A percentile compares a stretch with the other conserved stretches of the same genome.
These are phyloP conservation scores for Talaromyces sp. DNA, from an alignment of 2,329 filamentous ascomycete genomes.

Conservation along the genomic window DNA sequence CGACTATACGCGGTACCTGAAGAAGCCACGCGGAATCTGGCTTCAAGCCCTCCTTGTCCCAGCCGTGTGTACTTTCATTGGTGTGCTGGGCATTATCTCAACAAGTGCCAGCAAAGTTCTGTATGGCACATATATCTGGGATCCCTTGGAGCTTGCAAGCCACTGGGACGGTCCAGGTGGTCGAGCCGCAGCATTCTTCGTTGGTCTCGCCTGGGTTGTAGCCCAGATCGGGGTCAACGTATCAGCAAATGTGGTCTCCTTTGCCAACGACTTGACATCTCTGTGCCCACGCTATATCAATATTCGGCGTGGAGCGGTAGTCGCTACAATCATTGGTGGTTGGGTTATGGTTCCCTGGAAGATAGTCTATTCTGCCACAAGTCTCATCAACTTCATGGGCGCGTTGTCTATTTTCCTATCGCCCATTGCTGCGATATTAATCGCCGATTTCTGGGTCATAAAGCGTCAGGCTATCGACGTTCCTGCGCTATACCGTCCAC, in stretches of 20 bases:
- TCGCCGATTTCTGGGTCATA: slow-evolving; percentile 44
- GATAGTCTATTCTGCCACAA: slow-evolving; percentile 39
- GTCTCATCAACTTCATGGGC: slow-evolving; percentile 25
- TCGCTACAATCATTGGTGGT: slow-evolving; percentile 40
- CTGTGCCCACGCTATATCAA: slow-evolving; percentile 54
- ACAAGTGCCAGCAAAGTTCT: slow-evolving; percentile 37
- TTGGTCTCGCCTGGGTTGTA: slow-evolving; percentile 33
- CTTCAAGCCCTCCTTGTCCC: slow-evolving; percentile 19
- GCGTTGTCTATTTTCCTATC: slow-evolving; percentile 35
- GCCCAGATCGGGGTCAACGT: slow-evolving; percentile 55
- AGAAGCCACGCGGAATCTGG: slow-evolving; percentile 14
- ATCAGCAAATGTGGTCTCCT: slow-evolving; percentile 52
- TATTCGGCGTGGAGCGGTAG: slow-evolving; percentile 48
- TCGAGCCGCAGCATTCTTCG: slow-evolving; percentile 33
- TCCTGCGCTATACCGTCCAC: slow-evolving; percentile 43
- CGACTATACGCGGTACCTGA: slow-evolving; percentile 23
- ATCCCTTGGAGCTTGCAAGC: slow-evolving; percentile 28
- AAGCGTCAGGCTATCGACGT: slow-evolving; percentile 41
- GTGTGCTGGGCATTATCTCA: slow-evolving; percentile 43
- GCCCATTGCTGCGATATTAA: slow-evolving; percentile 44
- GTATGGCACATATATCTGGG: slow-evolving; percentile 29
- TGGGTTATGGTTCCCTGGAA: slow-evolving; percentile 34
- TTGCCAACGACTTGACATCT: slow-evolving; percentile 54
- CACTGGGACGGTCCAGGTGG: slow-evolving; percentile 26
- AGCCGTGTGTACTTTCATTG: slow-evolving; percentile 9